phyloP scores from a whole-genome alignment of 805 yeast genomes.

The Pichia exigua region DNA sequence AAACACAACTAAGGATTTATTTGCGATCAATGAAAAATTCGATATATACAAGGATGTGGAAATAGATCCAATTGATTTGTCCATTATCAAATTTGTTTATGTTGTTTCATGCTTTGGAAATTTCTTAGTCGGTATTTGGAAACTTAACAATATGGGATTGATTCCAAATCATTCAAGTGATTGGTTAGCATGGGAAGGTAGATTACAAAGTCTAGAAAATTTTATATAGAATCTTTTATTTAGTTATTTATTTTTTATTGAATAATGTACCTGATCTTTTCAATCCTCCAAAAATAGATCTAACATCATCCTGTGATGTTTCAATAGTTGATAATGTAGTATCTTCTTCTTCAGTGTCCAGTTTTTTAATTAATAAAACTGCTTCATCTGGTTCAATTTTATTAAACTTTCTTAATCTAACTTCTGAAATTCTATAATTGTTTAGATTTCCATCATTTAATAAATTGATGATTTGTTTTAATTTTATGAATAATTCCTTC shows the following conservation, averaged over 20 bases:
- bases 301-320: slow-evolving; percentile 12
- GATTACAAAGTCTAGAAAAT: slow-evolving; percentile 22
- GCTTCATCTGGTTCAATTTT: slow-evolving; percentile 73
- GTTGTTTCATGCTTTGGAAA: slow-evolving; percentile 40
- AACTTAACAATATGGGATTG: slow-evolving; percentile 79
- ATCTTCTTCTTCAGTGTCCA: slow-evolving; percentile 16
- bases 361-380: slow-evolving; percentile 46
- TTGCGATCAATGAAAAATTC: slow-evolving; percentile 50
- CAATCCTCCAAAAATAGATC: slow-evolving; percentile 21
- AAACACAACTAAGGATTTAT: slow-evolving; percentile 67
- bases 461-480: slow-evolving; percentile 72
- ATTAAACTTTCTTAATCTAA: slow-evolving; percentile 60
- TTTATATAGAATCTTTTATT: slow-evolving; percentile 1
- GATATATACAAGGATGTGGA: slow-evolving; percentile 13
- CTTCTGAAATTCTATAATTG: slow-evolving; percentile 45
- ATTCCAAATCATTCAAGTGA: slow-evolving; percentile 83
- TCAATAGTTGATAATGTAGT: background rate
- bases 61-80: slow-evolving; percentile 16
- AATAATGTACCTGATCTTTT: slow-evolving; percentile 18
- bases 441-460: slow-evolving; percentile 42
- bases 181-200: slow-evolving; percentile 82
- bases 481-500: slow-evolving; percentile 44
- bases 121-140: slow-evolving; percentile 74
- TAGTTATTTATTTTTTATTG: background rate
- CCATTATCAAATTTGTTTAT: slow-evolving; percentile 22